These are phyloP conservation scores for Sphaerobolus stellatus DNA, from an alignment of 1,284 basidiomycete genomes.

Conservation along the genomic window DNA sequence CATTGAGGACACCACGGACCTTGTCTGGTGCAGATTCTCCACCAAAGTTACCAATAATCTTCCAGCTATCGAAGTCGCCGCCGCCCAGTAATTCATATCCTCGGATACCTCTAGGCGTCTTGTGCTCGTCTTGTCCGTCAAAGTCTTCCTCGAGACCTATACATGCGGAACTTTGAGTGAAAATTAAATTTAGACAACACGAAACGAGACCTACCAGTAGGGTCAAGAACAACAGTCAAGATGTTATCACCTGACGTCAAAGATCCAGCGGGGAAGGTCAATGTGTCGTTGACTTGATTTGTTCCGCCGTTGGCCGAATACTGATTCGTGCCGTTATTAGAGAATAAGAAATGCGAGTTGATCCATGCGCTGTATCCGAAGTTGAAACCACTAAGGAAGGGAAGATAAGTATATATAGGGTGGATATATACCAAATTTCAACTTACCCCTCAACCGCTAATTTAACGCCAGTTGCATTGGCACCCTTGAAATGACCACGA, in stretches of 20 bases:
- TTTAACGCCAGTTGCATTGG: constrained; percentile 38
- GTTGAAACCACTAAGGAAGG: constrained; percentile 37
- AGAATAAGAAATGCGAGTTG: constrained; percentile 45
- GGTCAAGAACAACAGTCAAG: constrained; percentile 30
- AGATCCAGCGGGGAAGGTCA: constrained; percentile 27
- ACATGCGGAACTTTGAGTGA: neutral
- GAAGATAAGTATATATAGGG: neutral
- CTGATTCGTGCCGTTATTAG: constrained; percentile 42
- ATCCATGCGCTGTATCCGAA: constrained; percentile 47
- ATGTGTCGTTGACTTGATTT: constrained; percentile 27
- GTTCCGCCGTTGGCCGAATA: constrained; percentile 25
- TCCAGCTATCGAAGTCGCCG: constrained; percentile 69
- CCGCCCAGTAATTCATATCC: constrained; percentile 46
- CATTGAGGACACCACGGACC: constrained; percentile 68
- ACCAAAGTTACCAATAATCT: constrained; percentile 78
- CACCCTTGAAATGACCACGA: constrained; percentile 47
- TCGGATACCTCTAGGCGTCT: constrained; percentile 64
- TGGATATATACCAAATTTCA: neutral
- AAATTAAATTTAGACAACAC: neutral
- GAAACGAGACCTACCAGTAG: constrained; percentile 28
- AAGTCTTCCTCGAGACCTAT: constrained; percentile 24
- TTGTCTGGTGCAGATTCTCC: constrained; percentile 77
- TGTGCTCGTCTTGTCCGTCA: constrained; percentile 18
- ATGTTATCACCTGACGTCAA: constrained; percentile 36
- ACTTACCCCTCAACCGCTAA: constrained; percentile 43